Conservation (phyloP, 768 basidiomycete genomes). For the Serendipita sp. region DNA sequence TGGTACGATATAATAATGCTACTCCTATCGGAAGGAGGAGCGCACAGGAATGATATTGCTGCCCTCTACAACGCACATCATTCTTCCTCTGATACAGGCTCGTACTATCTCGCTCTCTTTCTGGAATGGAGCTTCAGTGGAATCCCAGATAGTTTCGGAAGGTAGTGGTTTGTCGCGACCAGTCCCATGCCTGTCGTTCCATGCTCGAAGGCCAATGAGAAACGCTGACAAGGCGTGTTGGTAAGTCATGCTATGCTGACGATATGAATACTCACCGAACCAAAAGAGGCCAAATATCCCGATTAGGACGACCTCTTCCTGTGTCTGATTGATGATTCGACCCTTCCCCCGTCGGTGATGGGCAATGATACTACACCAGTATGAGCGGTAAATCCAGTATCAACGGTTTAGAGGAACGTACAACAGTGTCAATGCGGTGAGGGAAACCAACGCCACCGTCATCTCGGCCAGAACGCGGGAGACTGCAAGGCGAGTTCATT, state of each 20-base stretch:
- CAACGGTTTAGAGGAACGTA: not conserved
- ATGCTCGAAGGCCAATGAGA: not conserved
- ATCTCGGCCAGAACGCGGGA: not conserved
- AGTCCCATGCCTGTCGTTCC: not conserved
- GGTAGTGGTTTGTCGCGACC: not conserved
- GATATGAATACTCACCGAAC: slow-evolving; percentile 39
- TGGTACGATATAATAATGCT: too few relatives aligned
- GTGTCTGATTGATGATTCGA: slow-evolving; percentile 42
- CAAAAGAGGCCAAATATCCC: slow-evolving; percentile 57
- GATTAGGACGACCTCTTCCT: slow-evolving; percentile 61
- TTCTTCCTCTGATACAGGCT: not conserved
- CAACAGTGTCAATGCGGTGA: slow-evolving; percentile 3
- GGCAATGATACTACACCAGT: not conserved
- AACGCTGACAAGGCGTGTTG: not conserved
- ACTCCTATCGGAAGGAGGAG: too few relatives aligned
- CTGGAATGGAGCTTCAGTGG: not conserved
- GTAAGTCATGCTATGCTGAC: not conserved
- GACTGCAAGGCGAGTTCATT: not conserved
- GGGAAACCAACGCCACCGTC: not conserved
- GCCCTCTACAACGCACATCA: not conserved
- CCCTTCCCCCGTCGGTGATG: not conserved
- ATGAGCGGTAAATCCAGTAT: not conserved
- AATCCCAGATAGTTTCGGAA: not conserved
- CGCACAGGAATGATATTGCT: not conserved
- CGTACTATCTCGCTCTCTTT: not conserved